phyloP scores from a whole-genome alignment of 202 grass and related monocot genomes.

The Schoenoplectus triqueter region DNA sequence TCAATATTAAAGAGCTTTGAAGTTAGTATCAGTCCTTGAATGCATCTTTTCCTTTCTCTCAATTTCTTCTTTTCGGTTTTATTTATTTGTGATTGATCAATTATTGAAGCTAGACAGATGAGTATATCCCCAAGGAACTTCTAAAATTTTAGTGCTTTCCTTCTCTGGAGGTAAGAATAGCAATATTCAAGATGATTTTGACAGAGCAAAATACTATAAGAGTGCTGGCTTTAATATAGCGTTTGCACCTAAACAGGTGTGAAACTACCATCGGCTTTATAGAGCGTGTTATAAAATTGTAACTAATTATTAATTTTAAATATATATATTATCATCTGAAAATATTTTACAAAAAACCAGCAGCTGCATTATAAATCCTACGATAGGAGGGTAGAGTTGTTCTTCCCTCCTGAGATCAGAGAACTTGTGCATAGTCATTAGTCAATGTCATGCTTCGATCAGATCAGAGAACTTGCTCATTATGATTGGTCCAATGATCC shows the following conservation, averaged over 20 bases:
- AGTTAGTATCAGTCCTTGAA: background rate
- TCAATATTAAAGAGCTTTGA: slow-evolving; percentile 51
- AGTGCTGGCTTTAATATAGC: background rate
- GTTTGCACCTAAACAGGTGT: background rate
- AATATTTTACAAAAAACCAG: background rate
- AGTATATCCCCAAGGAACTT: no score
- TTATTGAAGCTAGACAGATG: no score
- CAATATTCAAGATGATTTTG: background rate
- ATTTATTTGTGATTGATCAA: no score
- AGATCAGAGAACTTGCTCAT: background rate
- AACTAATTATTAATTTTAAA: no score
- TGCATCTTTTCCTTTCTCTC: background rate
- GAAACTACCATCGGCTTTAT: background rate
- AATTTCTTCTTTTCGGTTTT: background rate
- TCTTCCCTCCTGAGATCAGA: background rate
- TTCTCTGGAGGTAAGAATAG: background rate
- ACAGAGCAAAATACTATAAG: background rate
- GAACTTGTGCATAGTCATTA: background rate
- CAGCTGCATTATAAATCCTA: background rate
- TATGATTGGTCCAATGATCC: background rate
- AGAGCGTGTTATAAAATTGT: background rate
- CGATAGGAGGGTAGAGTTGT: no score
- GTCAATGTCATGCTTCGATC: background rate
- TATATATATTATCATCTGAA: background rate
- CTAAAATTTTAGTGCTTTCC: background rate